Base-by-base conservation (phyloP, 2,329 filamentous ascomycete species). In the Colletotrichum theobromicola region DNA sequence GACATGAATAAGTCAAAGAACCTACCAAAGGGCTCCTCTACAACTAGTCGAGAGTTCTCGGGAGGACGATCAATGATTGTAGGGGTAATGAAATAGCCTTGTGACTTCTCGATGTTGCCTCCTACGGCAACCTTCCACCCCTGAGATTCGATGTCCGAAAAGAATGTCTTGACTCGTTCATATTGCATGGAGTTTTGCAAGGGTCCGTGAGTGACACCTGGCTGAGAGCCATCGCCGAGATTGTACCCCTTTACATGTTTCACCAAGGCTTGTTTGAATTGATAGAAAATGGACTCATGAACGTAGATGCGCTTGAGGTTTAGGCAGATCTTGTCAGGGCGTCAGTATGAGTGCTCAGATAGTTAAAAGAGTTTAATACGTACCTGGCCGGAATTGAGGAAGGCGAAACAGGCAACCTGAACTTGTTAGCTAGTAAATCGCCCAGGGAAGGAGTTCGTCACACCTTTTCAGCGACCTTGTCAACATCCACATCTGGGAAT, bases 121-220 rank as follows among this genome's bases (percentile, higher is more conserved):
- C 70, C 70, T 4, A 69, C 70, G 7, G 70, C 70, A 5, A 72
- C 70, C 18, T 72, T 32, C 70, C 70, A 72, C 15, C 70, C 70
- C 26, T 72, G 70, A 13, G 70, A 69, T 21, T 72, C 35, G 42
- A 72, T 72, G n/a, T 72, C 70, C 26, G n/a, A 34, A 7, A 72
- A 72, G 26, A 72, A 72, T 1, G 65, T 69, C 34, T 70, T 72
- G 57, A 72, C 70, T 26, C 70, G 24, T 26, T 72, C 70, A n/a
- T 55, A 94, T 81, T 94, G 93, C 87, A 91, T 89, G 75, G 86
- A 82, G 81, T 94, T 94, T 71, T 92, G 91, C 2, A 94, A 82
- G 0, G 93, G 93, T 1, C 42, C 42, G 13, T 50, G 42, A 50
- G 42, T 50, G 18, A 50, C n/a, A 50, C 42, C 42, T 50, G 42